phyloP scores from a whole-genome alignment of 2,329 filamentous ascomycete genomes.

The Neoascochyta sp. region DNA sequence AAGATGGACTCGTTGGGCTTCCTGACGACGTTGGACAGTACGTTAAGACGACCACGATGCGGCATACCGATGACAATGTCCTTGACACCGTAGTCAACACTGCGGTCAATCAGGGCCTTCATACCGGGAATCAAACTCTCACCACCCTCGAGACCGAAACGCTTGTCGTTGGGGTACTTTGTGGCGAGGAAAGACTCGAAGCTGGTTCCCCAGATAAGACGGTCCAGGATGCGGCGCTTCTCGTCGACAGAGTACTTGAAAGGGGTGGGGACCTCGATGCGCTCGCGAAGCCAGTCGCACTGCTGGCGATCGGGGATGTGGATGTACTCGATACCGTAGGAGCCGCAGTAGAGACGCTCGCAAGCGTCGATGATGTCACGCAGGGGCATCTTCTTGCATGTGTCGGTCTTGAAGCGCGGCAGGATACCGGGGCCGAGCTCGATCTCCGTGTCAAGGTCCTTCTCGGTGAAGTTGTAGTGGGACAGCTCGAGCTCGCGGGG shows the following conservation, averaged over 20 bases:
- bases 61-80: constrained; percentile 99
- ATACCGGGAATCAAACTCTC: constrained; percentile 97
- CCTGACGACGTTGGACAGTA: constrained; percentile 95
- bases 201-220: constrained; percentile 96
- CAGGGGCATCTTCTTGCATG: constrained; percentile 91
- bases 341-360: constrained; percentile 93
- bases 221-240: constrained; percentile 95
- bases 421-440: constrained; percentile 90
- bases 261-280: constrained; percentile 86
- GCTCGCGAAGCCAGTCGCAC: constrained; percentile 96
- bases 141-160: constrained; percentile 95
- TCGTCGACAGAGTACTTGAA: constrained; percentile 98
- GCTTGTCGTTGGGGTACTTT: constrained; percentile 99
- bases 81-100: constrained; percentile 97
- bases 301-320: constrained; percentile 96
- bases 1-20: constrained; percentile 99
- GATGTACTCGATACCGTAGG: constrained; percentile 98
- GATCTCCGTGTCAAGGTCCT: constrained; percentile 90
- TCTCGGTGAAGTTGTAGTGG: constrained; percentile 92
- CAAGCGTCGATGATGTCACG: constrained; percentile 90
- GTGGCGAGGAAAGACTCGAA: constrained; percentile 94
- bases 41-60: constrained; percentile 95
- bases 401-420: constrained; percentile 84
- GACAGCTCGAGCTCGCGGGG: constrained; percentile 91
- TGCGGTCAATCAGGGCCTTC: constrained; percentile 98